Conservation (phyloP, 73 alveolate species). For the Symbiodinium pilosum region DNA sequence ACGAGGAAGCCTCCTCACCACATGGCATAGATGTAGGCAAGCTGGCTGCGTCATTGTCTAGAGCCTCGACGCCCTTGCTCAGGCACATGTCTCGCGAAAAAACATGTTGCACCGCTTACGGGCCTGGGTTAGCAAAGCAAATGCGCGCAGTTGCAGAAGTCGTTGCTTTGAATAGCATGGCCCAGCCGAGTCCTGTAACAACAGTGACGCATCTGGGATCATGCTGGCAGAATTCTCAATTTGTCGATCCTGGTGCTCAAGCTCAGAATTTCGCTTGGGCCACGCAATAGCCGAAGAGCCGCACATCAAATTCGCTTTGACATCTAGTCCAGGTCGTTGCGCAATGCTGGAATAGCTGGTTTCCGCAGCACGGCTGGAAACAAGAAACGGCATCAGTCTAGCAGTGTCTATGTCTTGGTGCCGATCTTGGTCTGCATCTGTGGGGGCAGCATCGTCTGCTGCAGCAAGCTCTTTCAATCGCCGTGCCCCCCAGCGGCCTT, state of each 20-base stretch:
- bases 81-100: background rate
- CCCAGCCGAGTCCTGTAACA: conserved; percentile 10
- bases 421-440: background rate
- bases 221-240: background rate
- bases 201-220: background rate
- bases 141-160: conserved; percentile 6
- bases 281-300: conserved; percentile 30
- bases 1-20: background rate
- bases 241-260: background rate
- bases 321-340: background rate
- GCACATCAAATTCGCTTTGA: too few species aligned
- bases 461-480: background rate
- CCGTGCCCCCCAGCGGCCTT: background rate
- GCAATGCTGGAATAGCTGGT: conserved; percentile 58
- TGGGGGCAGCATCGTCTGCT: background rate
- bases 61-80: background rate
- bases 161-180: conserved; percentile 29
- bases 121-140: conserved; percentile 4
- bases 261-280: conserved; percentile 12
- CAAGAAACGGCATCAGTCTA: conserved; percentile 81
- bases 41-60: background rate
- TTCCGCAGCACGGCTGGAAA: conserved; percentile 22
- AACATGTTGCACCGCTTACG: background rate
- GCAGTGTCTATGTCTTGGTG: background rate
- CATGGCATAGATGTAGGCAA: conserved; percentile 87